These are phyloP conservation scores for Chytriomyces sp. DNA, from an alignment of 192 early-diverging fungal genomes.

Conservation along the genomic window DNA sequence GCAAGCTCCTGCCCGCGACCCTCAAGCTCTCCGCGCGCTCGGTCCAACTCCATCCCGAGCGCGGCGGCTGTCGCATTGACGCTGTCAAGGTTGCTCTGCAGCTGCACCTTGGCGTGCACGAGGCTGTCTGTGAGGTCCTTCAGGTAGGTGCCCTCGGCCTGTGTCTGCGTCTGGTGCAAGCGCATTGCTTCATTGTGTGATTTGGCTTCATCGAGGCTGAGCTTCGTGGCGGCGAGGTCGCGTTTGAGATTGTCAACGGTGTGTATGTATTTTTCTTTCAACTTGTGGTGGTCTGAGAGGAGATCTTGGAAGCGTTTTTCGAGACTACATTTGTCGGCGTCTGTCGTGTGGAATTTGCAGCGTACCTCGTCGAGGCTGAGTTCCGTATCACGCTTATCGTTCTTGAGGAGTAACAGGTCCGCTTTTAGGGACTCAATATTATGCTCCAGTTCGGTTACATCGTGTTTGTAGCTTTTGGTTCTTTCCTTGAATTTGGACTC, in stretches of 20 bases:
- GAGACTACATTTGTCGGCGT: slow-evolving; percentile 20
- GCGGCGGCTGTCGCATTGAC: slow-evolving; percentile 12
- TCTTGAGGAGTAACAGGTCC: not conserved
- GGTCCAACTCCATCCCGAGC: not conserved
- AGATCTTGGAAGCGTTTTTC: slow-evolving; percentile 7
- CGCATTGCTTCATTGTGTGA: not conserved
- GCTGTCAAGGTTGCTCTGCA: slow-evolving; percentile 27
- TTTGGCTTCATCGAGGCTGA: not conserved
- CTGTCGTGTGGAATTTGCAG: not conserved
- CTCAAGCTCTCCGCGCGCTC: not conserved
- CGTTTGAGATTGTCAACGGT: slow-evolving; percentile 12
- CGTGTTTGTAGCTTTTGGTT: not conserved
- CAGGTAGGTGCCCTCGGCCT: slow-evolving; percentile 28
- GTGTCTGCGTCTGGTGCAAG: slow-evolving; percentile 24
- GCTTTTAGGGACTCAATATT: slow-evolving; percentile 16
- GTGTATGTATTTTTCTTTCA: slow-evolving; percentile 15
- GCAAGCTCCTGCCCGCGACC: not conserved
- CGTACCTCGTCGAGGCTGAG: not conserved
- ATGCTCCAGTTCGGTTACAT: not conserved
- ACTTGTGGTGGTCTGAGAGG: slow-evolving; percentile 7
- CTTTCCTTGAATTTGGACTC: slow-evolving; percentile 31
- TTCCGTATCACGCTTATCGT: not conserved
- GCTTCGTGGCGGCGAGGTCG: not conserved
- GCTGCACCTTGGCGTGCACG: slow-evolving; percentile 32
- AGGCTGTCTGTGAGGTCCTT: slow-evolving; percentile 29